These are phyloP conservation scores for Claviceps paspali DNA, from an alignment of 2,329 filamentous ascomycete species.

Conservation along the genomic window DNA sequence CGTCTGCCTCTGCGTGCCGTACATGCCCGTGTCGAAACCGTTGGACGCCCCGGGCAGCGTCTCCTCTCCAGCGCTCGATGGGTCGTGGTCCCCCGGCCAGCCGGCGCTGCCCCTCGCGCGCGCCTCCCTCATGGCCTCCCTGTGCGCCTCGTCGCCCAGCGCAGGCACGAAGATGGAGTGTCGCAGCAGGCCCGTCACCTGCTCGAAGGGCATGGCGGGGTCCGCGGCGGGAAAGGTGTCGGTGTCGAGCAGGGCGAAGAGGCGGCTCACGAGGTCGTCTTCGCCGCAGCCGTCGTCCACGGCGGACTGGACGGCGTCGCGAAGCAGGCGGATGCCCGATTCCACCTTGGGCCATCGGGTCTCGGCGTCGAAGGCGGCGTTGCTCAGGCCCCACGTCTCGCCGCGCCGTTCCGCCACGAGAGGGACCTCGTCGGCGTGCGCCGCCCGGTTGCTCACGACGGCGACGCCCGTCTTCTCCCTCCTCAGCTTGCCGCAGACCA, in stretches of 20 bases:
- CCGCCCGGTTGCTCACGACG: background rate
- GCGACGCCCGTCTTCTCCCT: constrained; percentile 21
- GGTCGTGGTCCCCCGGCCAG: constrained; percentile 20
- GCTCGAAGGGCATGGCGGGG: constrained; percentile 31
- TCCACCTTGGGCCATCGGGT: constrained; percentile 46
- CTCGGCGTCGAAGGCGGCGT: constrained; percentile 39
- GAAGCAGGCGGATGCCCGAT: constrained; percentile 32
- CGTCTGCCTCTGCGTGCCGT: constrained; percentile 51
- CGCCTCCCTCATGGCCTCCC: constrained; percentile 28
- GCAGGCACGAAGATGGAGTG: constrained; percentile 47
- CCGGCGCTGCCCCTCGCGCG: constrained; percentile 21
- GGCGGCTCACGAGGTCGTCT: constrained; percentile 30
- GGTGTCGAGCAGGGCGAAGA: constrained; percentile 40
- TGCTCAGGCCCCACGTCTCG: constrained; percentile 45
- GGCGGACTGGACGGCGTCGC: constrained; percentile 25
- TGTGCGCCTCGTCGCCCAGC: constrained; percentile 34
- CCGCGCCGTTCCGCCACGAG: constrained; percentile 38
- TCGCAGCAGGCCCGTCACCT: constrained; percentile 37
- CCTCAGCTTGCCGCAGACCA: constrained; percentile 47
- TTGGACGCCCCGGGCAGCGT: constrained; percentile 15
- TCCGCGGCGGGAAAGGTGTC: constrained; percentile 35
- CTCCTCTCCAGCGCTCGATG: constrained; percentile 21
- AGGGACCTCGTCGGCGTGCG: constrained; percentile 36
- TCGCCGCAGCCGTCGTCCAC: constrained; percentile 23
- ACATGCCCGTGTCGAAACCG: constrained; percentile 42